Base-by-base conservation (phyloP, 352 stramenopile genomes). In the Globisporangium nodosum region DNA sequence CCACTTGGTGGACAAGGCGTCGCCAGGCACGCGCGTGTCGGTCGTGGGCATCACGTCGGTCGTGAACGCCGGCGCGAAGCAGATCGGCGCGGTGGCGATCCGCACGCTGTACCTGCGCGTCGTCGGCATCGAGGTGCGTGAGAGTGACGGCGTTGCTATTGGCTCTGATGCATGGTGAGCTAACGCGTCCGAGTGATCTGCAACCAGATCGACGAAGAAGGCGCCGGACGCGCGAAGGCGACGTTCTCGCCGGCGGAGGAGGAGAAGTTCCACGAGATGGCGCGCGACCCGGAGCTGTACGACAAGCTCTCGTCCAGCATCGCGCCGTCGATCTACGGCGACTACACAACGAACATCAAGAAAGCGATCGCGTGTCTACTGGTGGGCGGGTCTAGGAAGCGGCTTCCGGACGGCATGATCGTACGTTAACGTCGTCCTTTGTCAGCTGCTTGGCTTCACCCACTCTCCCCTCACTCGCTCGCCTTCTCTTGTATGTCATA, bases 311-410 rank as follows among this genome's bases (percentile, higher is more conserved):
- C 84, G 30, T 66, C 59, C 7, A 92, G 82, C 49, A 96, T 99
- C 40, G 94, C 95, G 27, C 96, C 96, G 12, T 97, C 81, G 16
- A 98, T 99, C 63, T 97, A 92, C 51, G 96, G 96, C 35, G 90
- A 96, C 51, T 99, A 99, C 75, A 98, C 96, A 5, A 78, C 95
- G 35, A 97, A 99, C 69, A 99, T 98, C 60, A 99, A 99, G 68
- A 97, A 97, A 54, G 96, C 96, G 5, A 96, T 99, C 66, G 76
- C 93, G 8, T 98, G 95, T 67, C 75, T 98, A 49, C 77, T 99
- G 1, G 92, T 98, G 30, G 90, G 93, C 15, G 97, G 97, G 0
- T 97, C 92, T 0, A 69, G 94, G 3, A 99, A 98, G 66, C 67
- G 84, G 12, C 70, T 99, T 13, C 93, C 94, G 2, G 97, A 99